Percentiles rank a stretch among this genome's conserved stretches.
Evolutionary conservation across 495 filamentous ascomycete genomes (phyloP).

Genomic region (Penicillium longicatenatum): DNA sequence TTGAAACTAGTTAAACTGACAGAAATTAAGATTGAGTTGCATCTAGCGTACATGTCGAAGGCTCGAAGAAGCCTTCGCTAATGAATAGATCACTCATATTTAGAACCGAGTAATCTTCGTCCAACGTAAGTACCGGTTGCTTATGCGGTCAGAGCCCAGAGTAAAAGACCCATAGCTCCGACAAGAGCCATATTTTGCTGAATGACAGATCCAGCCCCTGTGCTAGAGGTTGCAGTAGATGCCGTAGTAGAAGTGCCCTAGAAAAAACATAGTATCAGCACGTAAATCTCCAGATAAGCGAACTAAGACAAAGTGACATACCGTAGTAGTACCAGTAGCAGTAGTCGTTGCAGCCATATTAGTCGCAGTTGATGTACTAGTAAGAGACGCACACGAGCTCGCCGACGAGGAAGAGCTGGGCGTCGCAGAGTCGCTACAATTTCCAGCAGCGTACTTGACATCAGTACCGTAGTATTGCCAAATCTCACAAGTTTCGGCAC

Average conservation of each 20-base stretch:
- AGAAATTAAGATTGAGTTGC: not conserved
- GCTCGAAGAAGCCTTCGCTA: not conserved
- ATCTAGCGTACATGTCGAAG: not conserved
- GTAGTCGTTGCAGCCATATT: not conserved
- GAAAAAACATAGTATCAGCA: not conserved
- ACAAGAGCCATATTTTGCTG: slow-evolving; percentile 6
- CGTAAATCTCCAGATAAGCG: not conserved
- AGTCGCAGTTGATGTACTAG: slow-evolving; percentile 2
- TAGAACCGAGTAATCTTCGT: not conserved
- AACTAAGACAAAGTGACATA: not conserved
- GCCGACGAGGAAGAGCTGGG: slow-evolving; percentile 29
- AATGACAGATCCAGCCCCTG: slow-evolving; percentile 3
- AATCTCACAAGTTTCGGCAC: slow-evolving; percentile 48
- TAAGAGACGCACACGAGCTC: slow-evolving; percentile 13
- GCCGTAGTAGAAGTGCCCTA: slow-evolving; percentile 3
- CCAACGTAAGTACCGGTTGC: no score
- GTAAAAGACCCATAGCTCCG: not conserved
- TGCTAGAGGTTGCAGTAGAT: slow-evolving; percentile 2
- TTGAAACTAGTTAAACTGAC: not conserved
- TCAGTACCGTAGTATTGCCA: slow-evolving; percentile 48
- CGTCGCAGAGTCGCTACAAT: slow-evolving; percentile 42
- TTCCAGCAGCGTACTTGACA: slow-evolving; percentile 31
- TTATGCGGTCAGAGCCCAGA: not conserved
- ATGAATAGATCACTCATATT: not conserved
- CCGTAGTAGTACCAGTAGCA: not conserved